Conservation (phyloP, 148 eudicot species). For the Spergularia marina region DNA sequence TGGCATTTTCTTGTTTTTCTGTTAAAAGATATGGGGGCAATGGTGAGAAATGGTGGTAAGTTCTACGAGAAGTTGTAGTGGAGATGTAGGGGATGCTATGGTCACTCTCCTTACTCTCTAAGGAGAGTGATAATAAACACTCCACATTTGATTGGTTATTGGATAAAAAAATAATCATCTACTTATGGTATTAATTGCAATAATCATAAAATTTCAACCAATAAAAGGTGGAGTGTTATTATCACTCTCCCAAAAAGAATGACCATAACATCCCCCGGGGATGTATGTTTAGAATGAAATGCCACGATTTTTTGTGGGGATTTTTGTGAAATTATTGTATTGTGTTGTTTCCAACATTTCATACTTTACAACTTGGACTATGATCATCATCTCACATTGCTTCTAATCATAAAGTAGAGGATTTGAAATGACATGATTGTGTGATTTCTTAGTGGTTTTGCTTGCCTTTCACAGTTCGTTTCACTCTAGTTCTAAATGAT, state of each 20-base stretch:
- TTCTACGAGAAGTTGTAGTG: slow-evolving; percentile 14
- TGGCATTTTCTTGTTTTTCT: slow-evolving; percentile 15
- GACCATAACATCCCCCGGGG: too few species aligned
- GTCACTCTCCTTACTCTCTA: too few species aligned
- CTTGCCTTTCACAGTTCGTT: slow-evolving; percentile 27
- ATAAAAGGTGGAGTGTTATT: too few species aligned
- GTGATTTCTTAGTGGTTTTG: slow-evolving; percentile 14
- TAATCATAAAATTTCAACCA: too few species aligned
- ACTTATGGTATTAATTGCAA: too few species aligned
- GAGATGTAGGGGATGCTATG: slow-evolving; percentile 18
- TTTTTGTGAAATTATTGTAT: slow-evolving; percentile 5
- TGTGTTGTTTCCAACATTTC: background rate
- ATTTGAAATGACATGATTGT: background rate
- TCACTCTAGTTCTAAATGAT: background rate
- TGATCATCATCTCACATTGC: slow-evolving; percentile 19
- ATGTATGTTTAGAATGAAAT: background rate
- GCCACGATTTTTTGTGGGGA: slow-evolving; percentile 23
- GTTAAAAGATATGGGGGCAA: background rate
- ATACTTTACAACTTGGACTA: slow-evolving; percentile 28
- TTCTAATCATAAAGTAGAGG: slow-evolving; percentile 7
- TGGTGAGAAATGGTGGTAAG: too few species aligned
- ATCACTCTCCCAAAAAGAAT: too few species aligned
- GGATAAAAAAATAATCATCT: too few species aligned
- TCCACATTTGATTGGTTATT: too few species aligned
- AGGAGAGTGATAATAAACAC: too few species aligned